Conservation (phyloP, 345 rosid genomes). For the Hypericum perforatum region DNA sequence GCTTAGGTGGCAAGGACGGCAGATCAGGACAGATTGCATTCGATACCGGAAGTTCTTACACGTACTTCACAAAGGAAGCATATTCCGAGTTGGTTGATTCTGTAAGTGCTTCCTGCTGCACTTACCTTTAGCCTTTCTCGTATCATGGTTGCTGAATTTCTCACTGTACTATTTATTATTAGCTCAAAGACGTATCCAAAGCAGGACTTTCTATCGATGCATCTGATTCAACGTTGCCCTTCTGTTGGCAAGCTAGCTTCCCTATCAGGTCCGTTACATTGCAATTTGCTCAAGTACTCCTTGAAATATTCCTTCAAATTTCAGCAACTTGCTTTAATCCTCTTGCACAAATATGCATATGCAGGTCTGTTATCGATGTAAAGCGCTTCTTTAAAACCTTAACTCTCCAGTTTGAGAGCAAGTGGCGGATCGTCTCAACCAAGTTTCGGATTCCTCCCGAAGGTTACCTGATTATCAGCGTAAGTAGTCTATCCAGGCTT, state of each 20-base stretch:
- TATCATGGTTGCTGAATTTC: background rate
- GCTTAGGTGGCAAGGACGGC: constrained; percentile 33
- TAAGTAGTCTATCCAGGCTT: constrained; percentile 20
- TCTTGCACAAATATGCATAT: background rate
- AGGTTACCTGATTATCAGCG: constrained; percentile 71
- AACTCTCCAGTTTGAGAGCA: constrained; percentile 73
- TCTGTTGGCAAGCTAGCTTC: constrained; percentile 59
- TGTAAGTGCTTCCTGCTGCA: constrained; percentile 36
- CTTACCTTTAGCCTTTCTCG: background rate
- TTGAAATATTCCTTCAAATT: constrained; percentile 50
- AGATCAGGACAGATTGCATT: constrained; percentile 40
- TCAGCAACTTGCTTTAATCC: constrained; percentile 3
- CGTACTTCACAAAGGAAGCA: constrained; percentile 64
- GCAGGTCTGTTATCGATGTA: constrained; percentile 57
- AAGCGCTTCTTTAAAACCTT: constrained; percentile 63
- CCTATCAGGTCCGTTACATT: constrained; percentile 57
- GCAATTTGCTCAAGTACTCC: constrained; percentile 20
- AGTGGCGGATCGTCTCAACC: constrained; percentile 72
- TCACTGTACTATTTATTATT: constrained; percentile 13
- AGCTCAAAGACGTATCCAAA: constrained; percentile 47
- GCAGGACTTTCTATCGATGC: constrained; percentile 39
- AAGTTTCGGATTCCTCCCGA: constrained; percentile 64
- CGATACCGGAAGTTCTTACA: constrained; percentile 89
- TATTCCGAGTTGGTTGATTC: constrained; percentile 55
- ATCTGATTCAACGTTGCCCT: constrained; percentile 60